Conservation (phyloP, 345 rosid genomes). For the Gossypium herbaceum region DNA sequence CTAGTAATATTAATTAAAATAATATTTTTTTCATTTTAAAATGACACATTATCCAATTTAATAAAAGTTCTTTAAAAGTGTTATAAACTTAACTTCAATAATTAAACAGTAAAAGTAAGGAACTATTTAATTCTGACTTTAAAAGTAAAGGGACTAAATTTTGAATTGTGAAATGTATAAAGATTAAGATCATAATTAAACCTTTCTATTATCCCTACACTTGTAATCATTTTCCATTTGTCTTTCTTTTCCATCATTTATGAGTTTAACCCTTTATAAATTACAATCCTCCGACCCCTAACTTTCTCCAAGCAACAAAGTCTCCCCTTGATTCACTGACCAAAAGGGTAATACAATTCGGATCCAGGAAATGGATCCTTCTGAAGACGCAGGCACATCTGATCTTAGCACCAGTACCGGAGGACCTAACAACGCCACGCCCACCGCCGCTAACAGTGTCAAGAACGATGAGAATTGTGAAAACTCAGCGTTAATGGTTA, state of each 20-base stretch:
- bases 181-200: no score
- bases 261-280: background rate
- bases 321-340: constrained; percentile 1
- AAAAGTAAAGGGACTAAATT: no score
- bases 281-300: background rate
- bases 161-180: no score
- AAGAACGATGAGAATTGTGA: background rate
- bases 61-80: no score
- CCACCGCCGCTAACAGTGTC: no score
- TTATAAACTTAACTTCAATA: no score
- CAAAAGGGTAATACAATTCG: background rate
- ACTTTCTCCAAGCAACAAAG: background rate
- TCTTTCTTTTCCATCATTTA: background rate
- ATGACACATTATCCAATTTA: no score
- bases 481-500: constrained; percentile 23
- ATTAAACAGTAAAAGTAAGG: no score
- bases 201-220: background rate
- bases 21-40: no score
- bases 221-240: background rate
- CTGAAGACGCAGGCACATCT: constrained; percentile 32
- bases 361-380: constrained; percentile 18
- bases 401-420: constrained; percentile 43
- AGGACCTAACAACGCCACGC: constrained; percentile 9
- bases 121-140: no score
- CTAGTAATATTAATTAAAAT: no score